Percentiles rank a stretch among this genome's conserved stretches.
Evolutionary conservation across 768 basidiomycete species (phyloP).

Genomic region (Tulasnella calospora): DNA sequence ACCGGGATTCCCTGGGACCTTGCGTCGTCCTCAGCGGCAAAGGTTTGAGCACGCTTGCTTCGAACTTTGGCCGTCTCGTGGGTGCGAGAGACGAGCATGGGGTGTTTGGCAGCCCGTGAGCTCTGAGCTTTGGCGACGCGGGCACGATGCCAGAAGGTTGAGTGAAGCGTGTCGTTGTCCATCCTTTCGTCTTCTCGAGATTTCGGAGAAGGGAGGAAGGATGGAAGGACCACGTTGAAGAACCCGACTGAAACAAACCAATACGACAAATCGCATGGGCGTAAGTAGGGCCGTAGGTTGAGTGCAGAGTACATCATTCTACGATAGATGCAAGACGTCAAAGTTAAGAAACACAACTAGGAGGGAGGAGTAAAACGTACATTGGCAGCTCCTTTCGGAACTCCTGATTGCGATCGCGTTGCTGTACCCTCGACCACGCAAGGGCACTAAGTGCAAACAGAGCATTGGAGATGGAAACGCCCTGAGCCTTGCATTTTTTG

Average conservation of each 20-base stretch:
- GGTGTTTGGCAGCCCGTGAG: slow-evolving; percentile 55
- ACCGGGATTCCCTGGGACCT: background rate
- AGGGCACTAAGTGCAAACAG: slow-evolving; percentile 39
- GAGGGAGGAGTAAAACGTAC: slow-evolving; percentile 36
- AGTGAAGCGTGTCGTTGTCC: slow-evolving; percentile 4
- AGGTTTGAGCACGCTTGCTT: slow-evolving; percentile 54
- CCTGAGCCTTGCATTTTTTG: slow-evolving; percentile 37
- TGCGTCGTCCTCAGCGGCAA: slow-evolving; percentile 71
- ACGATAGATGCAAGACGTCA: slow-evolving; percentile 30
- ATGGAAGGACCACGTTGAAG: slow-evolving; percentile 75
- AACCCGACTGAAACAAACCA: slow-evolving; percentile 80
- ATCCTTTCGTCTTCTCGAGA: slow-evolving; percentile 27
- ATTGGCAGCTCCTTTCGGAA: slow-evolving; percentile 50
- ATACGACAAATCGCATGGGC: slow-evolving; percentile 49
- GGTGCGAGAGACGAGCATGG: slow-evolving; percentile 57
- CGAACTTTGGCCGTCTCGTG: slow-evolving; percentile 62
- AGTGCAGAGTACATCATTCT: slow-evolving; percentile 82
- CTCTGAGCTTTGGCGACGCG: slow-evolving; percentile 65
- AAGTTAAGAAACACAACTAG: background rate
- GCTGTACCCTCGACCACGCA: slow-evolving; percentile 39
- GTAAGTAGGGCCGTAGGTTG: slow-evolving; percentile 61
- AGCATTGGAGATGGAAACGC: slow-evolving; percentile 38
- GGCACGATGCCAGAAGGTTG: slow-evolving; percentile 71
- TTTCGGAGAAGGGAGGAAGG: slow-evolving; percentile 53
- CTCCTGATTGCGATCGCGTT: slow-evolving; percentile 40